phyloP scores from a whole-genome alignment of 2,329 filamentous ascomycete species.

The Trichoderma endophyticum region DNA sequence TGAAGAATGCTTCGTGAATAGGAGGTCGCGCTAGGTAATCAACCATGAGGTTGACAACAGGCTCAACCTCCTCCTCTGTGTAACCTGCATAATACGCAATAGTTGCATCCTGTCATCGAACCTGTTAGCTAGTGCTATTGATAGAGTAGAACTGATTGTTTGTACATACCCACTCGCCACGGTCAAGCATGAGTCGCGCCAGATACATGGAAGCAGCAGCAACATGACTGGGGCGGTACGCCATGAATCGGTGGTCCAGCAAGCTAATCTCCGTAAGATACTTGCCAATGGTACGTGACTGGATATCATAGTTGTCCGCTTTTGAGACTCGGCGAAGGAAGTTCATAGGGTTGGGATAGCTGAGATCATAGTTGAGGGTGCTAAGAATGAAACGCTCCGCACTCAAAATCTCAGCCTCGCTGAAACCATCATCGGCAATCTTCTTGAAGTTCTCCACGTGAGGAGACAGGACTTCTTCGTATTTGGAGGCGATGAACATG shows the following conservation, averaged over 20 bases:
- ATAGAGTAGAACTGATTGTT: background rate
- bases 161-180: conserved; percentile 79
- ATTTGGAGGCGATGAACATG: conserved; percentile 99
- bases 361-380: conserved; percentile 92
- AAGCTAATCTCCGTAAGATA: conserved; percentile 97
- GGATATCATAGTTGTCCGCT: conserved; percentile 98
- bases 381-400: conserved; percentile 94
- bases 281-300: conserved; percentile 94
- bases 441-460: conserved; percentile 97
- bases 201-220: conserved; percentile 95
- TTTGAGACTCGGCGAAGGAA: conserved; percentile 98
- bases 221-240: conserved; percentile 82
- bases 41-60: conserved; percentile 90
- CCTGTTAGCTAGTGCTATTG: background rate
- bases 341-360: conserved; percentile 99
- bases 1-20: conserved; percentile 95
- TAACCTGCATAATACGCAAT: conserved; percentile 91
- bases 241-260: conserved; percentile 90
- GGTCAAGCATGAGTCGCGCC: conserved; percentile 82
- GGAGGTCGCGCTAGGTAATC: conserved; percentile 92
- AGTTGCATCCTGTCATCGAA: conserved; percentile 64
- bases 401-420: conserved; percentile 89
- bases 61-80: conserved; percentile 86
- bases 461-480: conserved; percentile 95
- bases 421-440: conserved; percentile 95